Base-by-base conservation (phyloP, 164 flowering plant genomes). In the Stephania yunnanensis region DNA sequence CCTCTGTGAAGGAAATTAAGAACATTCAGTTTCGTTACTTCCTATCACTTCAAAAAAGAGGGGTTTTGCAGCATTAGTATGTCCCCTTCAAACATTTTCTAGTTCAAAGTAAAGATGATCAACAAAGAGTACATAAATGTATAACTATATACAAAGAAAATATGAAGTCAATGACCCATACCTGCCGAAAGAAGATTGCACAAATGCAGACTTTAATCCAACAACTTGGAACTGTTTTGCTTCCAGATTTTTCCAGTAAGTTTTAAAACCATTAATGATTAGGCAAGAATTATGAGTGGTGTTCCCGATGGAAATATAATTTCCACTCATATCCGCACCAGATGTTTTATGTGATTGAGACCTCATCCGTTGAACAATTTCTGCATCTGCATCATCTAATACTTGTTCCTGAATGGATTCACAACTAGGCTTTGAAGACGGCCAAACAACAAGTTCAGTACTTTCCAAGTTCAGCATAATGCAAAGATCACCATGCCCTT, bases 381-480 rank as follows among this genome's bases (percentile, higher is more conserved):
- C 86, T 66, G 71, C 29, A 53, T 71, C 78, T 46, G 71, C 75
- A 61, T 78, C 79, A 80, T 76, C 81, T 46, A 63, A 68, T 64
- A 68, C 80, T n/a, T 30, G 64, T 64, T 53, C 74, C 25, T 70
- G 85, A 71, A 70, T 66, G 20, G 73, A 71, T 72, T 80, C 68
- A 69, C 78, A 58, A 80, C 78, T 81, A 77, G 84, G 81, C 68
- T 72, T 73, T 63, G 84, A 77, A 76, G 86, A 76, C 58, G 97
- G 96, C 87, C 90, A 88, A 52, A 87, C 79, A 75, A 83, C 86
- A 87, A 86, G 73, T 73, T 91, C 89, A 79, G 89, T 80, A 72
- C 77, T 78, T n/a, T 82, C 81, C 19, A 91, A 30, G 80, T 88
- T 82, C 76, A 95, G 71, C 20, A 68, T 73, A 76, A 92, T 71